Evolutionary conservation across 108 stramenopile genomes (phyloP).

Genomic region (Pseudonitzschia multistriata): DNA sequence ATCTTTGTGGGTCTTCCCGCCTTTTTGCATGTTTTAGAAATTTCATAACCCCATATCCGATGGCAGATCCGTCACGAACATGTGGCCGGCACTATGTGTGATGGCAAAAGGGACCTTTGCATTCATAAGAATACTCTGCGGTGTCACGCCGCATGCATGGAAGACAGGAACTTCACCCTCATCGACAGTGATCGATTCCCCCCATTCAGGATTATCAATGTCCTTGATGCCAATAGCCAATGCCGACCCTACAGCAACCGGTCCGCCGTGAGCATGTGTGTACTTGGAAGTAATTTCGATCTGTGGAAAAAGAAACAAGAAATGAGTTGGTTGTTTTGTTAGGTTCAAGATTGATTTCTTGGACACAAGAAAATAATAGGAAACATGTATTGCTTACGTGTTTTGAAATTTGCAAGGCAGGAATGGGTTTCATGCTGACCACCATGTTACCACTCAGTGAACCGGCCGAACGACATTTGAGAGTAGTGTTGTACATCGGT

Average conservation of each 20-base stretch:
- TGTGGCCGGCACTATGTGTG: constrained; percentile 88
- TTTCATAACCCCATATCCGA: constrained; percentile 39
- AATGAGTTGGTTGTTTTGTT: neutral
- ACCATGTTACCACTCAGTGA: constrained; percentile 72
- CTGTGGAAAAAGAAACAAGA: neutral
- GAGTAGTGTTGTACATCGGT: constrained; percentile 85
- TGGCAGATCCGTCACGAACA: constrained; percentile 86
- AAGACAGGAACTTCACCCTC: constrained; percentile 87
- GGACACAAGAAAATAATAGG: neutral
- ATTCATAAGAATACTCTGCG: constrained; percentile 78
- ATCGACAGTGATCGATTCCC: constrained; percentile 61
- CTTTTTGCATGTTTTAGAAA: neutral
- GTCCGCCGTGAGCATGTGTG: constrained; percentile 85
- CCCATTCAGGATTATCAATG: constrained; percentile 74
- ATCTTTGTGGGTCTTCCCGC: neutral
- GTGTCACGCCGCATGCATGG: constrained; percentile 92
- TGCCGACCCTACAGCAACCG: constrained; percentile 79
- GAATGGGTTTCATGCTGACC: constrained; percentile 89
- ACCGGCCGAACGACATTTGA: constrained; percentile 66
- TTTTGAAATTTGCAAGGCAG: constrained; percentile 57
- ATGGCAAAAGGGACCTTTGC: constrained; percentile 70
- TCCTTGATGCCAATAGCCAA: constrained; percentile 70
- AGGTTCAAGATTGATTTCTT: neutral
- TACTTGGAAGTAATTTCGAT: constrained; percentile 65
- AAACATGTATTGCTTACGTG: too few species aligned